These are phyloP conservation scores for Coniochaeta sp. DNA, from an alignment of 2,329 filamentous ascomycete species.

Conservation along the genomic window DNA sequence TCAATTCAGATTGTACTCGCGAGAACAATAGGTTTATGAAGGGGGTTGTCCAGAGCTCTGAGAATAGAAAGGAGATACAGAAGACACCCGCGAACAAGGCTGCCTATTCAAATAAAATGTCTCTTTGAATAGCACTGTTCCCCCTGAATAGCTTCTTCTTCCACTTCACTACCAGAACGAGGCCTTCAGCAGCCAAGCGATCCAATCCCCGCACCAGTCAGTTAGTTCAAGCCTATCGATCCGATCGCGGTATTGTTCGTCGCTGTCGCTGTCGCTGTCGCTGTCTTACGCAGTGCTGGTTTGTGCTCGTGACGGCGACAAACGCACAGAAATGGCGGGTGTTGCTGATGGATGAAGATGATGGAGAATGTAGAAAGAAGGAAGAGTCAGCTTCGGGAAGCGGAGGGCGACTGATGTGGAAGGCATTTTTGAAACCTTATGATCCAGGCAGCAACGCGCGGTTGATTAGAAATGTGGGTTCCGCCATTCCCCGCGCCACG, in stretches of 20 bases:
- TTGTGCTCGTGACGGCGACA: neutral
- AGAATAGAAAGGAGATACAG: constrained; percentile 24
- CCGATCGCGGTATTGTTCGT: neutral
- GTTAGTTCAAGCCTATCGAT: neutral
- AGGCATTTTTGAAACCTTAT: neutral
- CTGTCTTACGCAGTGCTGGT: neutral
- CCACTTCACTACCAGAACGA: constrained; percentile 6
- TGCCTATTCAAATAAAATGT: constrained; percentile 17
- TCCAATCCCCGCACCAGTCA: neutral
- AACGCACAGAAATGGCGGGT: neutral
- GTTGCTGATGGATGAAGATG: neutral
- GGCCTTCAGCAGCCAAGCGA: constrained; percentile 7
- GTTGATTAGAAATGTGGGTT: neutral
- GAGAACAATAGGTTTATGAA: constrained; percentile 23
- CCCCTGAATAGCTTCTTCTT: neutral
- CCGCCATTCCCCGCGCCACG: neutral
- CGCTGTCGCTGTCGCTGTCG: neutral
- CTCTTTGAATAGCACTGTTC: constrained; percentile 15
- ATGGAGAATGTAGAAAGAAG: neutral
- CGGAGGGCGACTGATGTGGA: neutral
- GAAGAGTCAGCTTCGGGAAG: neutral
- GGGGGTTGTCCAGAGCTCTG: constrained; percentile 7
- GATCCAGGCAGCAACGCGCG: neutral
- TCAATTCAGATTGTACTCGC: constrained; percentile 47
- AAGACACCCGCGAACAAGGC: constrained; percentile 18